Base-by-base conservation (phyloP, 345 rosid genomes). In the Citrus sp. region DNA sequence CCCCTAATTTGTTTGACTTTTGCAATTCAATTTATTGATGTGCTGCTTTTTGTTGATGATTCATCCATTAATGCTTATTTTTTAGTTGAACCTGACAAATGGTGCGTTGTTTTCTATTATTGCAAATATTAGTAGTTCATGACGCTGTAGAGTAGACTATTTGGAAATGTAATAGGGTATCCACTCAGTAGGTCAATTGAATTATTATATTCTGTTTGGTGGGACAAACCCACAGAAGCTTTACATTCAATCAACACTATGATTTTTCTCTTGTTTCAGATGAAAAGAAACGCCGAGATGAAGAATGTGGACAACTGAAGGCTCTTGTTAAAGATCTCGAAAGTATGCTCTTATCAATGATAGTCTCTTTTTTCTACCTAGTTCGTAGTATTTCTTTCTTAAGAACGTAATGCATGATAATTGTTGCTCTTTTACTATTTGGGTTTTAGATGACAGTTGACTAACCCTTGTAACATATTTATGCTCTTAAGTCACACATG, bases 261-360 rank as follows among this genome's bases (percentile, higher is more conserved):
- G 65, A 64, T 32, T 72, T 6, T 80, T 55, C 37, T 74, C 19
- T 67, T 49, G 71, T 81, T 78, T 81, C 91, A 92, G 98, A 92
- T 72, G 83, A 88, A 66, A 90, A 82, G 87, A 91, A 80, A 70
- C 88, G 87, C 51, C 91, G 78, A 80, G 87, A 82, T 63, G 85
- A 89, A 78, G 88, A 96, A 81, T 88, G 87, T 80, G 84, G 76
- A 46, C 90, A 92, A 83, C 87, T 92, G 59, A 92, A 87, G 85
- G 86, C 89, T 76, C 98, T 85, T 77, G 81, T 94, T 80, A 88
- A 90, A 61, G 87, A 88, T 49, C 89, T 88, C 80, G 89, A 89
- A 89, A 87, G 99, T 94, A 85, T 32, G 89, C 82, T 70, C 35
- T 82, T 75, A 16, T 73, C 78, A 58, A 30, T 70, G 55, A 21